Evolutionary conservation across 768 basidiomycete species (phyloP), one percentile per base, ranked within the genome.

Genomic region (Pisolithus albus): DNA sequence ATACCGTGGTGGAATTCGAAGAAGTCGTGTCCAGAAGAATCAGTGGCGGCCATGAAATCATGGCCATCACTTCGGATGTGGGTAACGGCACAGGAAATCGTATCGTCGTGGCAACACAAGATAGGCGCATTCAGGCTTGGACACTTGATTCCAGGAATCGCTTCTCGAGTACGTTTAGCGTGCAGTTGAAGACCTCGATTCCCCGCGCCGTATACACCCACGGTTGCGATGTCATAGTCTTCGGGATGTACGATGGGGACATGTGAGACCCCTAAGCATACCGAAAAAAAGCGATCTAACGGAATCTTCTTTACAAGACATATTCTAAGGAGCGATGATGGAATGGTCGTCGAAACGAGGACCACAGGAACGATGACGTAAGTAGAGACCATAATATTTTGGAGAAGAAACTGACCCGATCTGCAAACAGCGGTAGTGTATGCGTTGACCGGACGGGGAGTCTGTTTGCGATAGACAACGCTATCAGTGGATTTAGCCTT

Each of bases 391-490:
- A 39, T 40, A 39, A 39, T 5, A 15, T 40, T 40, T 40, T 2
- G 7, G 39, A 8, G 21, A 18, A 40, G 4, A 18, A 19, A 18
- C 21, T 19, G 18, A 19, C 39, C 13, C 13, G 32, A 34, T 13
- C 11, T 4, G 32, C 5, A 13, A 4, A 40, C n/a, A 46, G 47
- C 36, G 49, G 52, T 9, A 26, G 23, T 13, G 7, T 38, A 18
- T n/a, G 15, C 34, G 8, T 48, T 11, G n/a, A 57, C 2, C 4
- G 26, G 21, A 39, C 7, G 7, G 18, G 21, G 4, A 24, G 10
- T 8, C 21, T 30, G 6, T 43, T 39, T n/a, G 13, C 36, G 13
- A 32, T 55, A 23, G 47, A 53, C 32, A 53, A 53, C 19, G 40
- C 24, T 24, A 37, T 53, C n/a, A 49, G 16, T 4, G 18, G 50